Evolutionary conservation across 2,329 filamentous ascomycete species (phyloP), one percentile per base, ranked within the genome.

Genomic region (Lojkania enalia): DNA sequence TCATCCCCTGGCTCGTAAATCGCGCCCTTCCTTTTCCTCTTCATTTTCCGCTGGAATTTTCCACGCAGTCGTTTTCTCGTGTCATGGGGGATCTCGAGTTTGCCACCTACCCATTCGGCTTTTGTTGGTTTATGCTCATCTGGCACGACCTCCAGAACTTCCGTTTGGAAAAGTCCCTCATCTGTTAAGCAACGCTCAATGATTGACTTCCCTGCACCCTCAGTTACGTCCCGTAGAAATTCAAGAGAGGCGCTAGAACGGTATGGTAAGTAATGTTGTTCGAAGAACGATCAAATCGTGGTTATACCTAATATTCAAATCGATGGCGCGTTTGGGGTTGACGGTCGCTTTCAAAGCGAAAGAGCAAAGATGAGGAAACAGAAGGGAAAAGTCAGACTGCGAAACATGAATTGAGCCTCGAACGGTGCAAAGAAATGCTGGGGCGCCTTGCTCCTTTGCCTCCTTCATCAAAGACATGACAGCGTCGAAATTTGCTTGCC

Each of bases 341-440:
- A 84, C 78, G 12, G 83, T 79, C 39, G 79, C 80, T 62, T 87
- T 87, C 49, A 83, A 71, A 12, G 85, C 67, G 6, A 82, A 61
- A 1, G 79, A 78, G 60, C 80, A 79, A 53, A 82, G 71, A 30
- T 77, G 74, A 3, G 78, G 80, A 56, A 86, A 87, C 14, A 87
- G 67, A 1, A 87, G 68, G 1, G 80, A 79, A 57, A 87, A 87
- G 65, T 87, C 84, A 2, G 80, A 83, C 60, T 86, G 83, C 4
- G 78, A 81, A 20, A 87, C 72, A 58, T 87, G 83, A 1, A 86
- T 80, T 1, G 82, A 84, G 19, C 84, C 84, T 27, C 75, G 67
- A 4, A 77, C 67, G 0, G 75, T 77, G 36, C 75, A 60, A 0
- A 77, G 63, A 60, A 73, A 77, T 5, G 74, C 64, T 7, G 74